Conservation (phyloP, 257 asterid species). For the Parsonsia alboflavescens region DNA sequence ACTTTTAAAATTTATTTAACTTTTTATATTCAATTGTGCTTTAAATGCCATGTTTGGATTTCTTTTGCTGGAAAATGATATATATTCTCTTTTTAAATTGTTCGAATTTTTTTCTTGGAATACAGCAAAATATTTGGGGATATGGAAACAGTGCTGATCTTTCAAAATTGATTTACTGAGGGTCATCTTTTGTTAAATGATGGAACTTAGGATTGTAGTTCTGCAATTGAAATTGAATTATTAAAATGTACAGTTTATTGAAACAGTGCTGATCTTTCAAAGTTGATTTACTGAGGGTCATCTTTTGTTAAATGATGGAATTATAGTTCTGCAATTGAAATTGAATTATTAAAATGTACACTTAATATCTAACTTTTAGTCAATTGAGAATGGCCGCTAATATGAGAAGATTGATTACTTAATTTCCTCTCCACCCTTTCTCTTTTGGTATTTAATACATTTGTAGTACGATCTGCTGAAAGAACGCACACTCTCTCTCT, state of each 20-base stretch:
- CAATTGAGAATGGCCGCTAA: background rate
- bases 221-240: background rate
- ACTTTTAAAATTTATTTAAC: too few relatives aligned
- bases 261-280: too few relatives aligned
- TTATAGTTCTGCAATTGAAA: background rate
- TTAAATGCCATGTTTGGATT: too few relatives aligned
- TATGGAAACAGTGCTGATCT: too few relatives aligned
- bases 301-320: background rate
- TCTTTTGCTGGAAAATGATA: too few relatives aligned
- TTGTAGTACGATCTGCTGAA: background rate
- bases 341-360: too few relatives aligned
- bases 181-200: background rate
- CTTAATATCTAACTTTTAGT: background rate
- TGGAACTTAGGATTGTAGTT: background rate
- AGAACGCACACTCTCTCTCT: background rate
- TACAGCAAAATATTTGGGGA: too few relatives aligned
- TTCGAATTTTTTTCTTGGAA: too few relatives aligned
- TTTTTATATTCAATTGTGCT: too few relatives aligned
- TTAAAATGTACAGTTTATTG: too few relatives aligned
- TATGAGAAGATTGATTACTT: background rate
- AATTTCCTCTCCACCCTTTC: background rate
- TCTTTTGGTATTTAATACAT: background rate
- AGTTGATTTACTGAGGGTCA: background rate
- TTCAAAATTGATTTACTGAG: too few relatives aligned
- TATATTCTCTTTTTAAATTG: too few relatives aligned